Percentiles rank a stretch among this genome's conserved stretches.
Conservation (phyloP, 305 asterid species). For the Fraxinus sp. region DNA sequence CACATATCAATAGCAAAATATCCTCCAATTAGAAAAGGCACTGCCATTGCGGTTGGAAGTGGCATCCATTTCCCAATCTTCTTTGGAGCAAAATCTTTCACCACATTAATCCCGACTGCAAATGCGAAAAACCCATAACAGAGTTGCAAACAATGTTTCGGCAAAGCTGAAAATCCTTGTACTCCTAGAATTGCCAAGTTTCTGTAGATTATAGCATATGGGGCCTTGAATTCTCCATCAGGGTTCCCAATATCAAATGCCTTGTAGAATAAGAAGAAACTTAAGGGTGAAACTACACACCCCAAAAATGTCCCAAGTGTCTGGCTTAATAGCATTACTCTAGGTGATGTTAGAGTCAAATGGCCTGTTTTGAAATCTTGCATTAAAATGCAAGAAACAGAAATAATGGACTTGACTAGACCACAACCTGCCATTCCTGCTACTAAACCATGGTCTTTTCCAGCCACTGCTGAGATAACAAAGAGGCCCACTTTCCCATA, state of each 20-base stretch:
- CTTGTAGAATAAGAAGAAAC: constrained; percentile 66
- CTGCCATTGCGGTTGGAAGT: constrained; percentile 72
- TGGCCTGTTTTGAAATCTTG: constrained; percentile 79
- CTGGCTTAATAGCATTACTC: constrained; percentile 71
- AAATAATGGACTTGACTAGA: constrained; percentile 58
- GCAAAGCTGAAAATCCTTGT: constrained; percentile 71
- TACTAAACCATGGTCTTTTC: constrained; percentile 64
- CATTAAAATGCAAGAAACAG: constrained; percentile 68
- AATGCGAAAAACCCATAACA: constrained; percentile 61
- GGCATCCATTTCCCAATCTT: constrained; percentile 70
- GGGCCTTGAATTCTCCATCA: constrained; percentile 65
- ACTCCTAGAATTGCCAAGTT: constrained; percentile 70
- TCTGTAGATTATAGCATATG: constrained; percentile 62
- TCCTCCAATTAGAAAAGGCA: constrained; percentile 67
- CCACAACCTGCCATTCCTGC: constrained; percentile 79
- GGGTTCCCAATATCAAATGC: constrained; percentile 84
- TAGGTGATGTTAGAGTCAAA: constrained; percentile 61
- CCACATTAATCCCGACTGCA: constrained; percentile 48
- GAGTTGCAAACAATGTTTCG: constrained; percentile 57
- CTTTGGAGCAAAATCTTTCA: constrained; percentile 48
- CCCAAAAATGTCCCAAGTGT: constrained; percentile 71
- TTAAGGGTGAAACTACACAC: constrained; percentile 55
- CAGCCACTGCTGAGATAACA: constrained; percentile 66
- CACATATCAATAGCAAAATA: constrained; percentile 74
- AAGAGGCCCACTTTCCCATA: constrained; percentile 82